Conservation (phyloP, 2,329 filamentous ascomycete species). For the Colletotrichum noveboracense region DNA sequence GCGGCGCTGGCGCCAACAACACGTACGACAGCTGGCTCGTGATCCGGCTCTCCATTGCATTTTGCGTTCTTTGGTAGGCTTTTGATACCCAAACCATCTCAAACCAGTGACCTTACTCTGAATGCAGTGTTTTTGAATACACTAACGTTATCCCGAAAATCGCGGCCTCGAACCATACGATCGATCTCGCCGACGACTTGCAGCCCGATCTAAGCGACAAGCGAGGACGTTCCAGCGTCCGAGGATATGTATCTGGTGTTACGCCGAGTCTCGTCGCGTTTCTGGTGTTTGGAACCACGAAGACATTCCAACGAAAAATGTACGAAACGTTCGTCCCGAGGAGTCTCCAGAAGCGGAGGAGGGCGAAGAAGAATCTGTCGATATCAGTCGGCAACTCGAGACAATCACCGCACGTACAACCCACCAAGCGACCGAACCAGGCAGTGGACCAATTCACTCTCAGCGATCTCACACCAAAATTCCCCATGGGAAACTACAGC, state of each 20-base stretch:
- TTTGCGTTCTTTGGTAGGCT: conserved; percentile 41
- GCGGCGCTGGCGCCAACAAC: conserved; percentile 22
- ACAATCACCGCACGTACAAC: background rate
- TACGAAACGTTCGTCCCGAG: background rate
- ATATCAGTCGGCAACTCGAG: background rate
- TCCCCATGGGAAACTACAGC: background rate
- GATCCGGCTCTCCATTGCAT: conserved; percentile 48
- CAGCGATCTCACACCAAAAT: background rate
- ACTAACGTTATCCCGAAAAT: conserved; percentile 32
- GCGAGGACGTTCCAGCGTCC: conserved; percentile 20
- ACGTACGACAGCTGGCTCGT: conserved; percentile 53
- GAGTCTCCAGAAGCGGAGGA: background rate
- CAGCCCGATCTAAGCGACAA: conserved; percentile 36
- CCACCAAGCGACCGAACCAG: background rate
- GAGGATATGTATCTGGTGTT: conserved; percentile 29
- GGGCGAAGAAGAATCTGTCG: background rate
- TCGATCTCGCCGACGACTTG: conserved; percentile 26
- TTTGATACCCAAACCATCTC: rapidly evolving
- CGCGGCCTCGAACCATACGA: conserved; percentile 33
- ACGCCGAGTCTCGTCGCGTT: conserved; percentile 27
- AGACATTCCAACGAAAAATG: conserved; percentile 21
- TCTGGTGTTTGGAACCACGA: conserved; percentile 30
- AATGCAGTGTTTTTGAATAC: conserved; percentile 6
- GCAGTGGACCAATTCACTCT: background rate
- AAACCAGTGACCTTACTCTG: no score